Percentiles rank a stretch among this genome's conserved stretches.
Conservation (phyloP, 306 rosid genomes). For the Quercus robur region DNA sequence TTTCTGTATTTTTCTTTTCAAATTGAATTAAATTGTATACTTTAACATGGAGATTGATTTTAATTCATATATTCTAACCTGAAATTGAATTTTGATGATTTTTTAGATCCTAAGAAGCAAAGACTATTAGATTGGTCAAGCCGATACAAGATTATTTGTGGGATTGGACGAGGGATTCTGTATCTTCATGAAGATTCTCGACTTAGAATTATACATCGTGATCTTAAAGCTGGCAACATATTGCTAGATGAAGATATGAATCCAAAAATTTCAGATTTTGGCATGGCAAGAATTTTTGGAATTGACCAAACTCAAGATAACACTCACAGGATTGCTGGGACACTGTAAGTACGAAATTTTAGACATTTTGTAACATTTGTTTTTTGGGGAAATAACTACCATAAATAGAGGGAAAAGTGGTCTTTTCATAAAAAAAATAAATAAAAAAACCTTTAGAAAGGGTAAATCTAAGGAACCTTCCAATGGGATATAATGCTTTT, state of each 20-base stretch:
- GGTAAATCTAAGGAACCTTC: too few species aligned
- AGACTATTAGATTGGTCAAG: conserved; percentile 16
- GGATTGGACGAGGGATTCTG: conserved; percentile 28
- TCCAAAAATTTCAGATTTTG: conserved; percentile 46
- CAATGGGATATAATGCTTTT: too few species aligned
- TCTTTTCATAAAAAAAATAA: too few species aligned
- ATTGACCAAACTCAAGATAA: conserved; percentile 20
- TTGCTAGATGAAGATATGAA: conserved; percentile 30
- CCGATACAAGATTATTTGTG: conserved; percentile 28
- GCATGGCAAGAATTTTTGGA: conserved; percentile 31
- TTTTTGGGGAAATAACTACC: too few species aligned
- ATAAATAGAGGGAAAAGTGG: too few species aligned
- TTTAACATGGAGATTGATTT: background rate
- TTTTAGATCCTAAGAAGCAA: conserved; percentile 15
- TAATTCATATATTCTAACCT: background rate
- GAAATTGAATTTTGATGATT: background rate
- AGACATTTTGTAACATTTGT: too few species aligned
- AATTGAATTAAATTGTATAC: too few species aligned
- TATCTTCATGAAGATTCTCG: conserved; percentile 42
- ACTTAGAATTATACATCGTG: conserved; percentile 40
- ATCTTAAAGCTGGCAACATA: conserved; percentile 38
- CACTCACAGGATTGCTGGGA: conserved; percentile 30
- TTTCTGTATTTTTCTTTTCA: too few species aligned
- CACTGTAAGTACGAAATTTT: conserved; percentile 16
- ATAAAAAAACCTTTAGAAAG: too few species aligned